phyloP scores from a whole-genome alignment of 2,329 filamentous ascomycete species.

The Gnomoniopsis sp. region DNA sequence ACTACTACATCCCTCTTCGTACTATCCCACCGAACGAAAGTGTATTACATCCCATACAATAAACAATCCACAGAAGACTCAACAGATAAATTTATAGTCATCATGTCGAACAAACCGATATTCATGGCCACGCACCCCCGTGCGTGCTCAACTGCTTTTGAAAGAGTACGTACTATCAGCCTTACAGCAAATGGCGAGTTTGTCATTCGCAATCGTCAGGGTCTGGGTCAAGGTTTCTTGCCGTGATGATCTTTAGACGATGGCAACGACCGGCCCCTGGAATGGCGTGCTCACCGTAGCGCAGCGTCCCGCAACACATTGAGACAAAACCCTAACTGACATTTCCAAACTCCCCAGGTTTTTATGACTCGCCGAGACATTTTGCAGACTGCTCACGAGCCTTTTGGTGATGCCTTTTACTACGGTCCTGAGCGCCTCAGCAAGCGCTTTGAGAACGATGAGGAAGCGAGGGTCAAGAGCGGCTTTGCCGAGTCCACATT shows the following conservation, averaged over 20 bases:
- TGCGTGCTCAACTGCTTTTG: slow-evolving; percentile 95
- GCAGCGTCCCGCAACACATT: background rate
- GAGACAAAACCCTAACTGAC: background rate
- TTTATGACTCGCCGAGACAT: slow-evolving; percentile 91
- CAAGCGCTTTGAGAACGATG: slow-evolving; percentile 71
- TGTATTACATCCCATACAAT: background rate
- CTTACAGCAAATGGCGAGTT: slow-evolving; percentile 5
- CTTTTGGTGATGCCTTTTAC: slow-evolving; percentile 96
- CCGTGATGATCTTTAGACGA: background rate
- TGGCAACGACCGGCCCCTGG: slow-evolving; percentile 8
- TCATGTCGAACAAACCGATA: slow-evolving; percentile 78
- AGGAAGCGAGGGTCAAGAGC: slow-evolving; percentile 50
- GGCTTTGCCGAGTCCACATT: slow-evolving; percentile 71
- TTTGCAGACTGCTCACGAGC: slow-evolving; percentile 85
- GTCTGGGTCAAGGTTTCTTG: background rate
- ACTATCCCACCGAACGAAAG: background rate
- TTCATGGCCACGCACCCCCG: slow-evolving; percentile 93
- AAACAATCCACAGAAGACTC: background rate
- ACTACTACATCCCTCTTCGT: background rate
- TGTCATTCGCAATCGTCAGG: slow-evolving; percentile 9
- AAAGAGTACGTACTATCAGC: slow-evolving; percentile 62
- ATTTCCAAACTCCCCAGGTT: slow-evolving; percentile 53
- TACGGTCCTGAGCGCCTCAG: slow-evolving; percentile 88
- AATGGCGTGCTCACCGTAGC: slow-evolving; percentile 18
- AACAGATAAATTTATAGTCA: background rate